Evolutionary conservation across 116 monocot species (phyloP), one percentile per base, ranked within the genome.

Genomic region (Zostera marina): DNA sequence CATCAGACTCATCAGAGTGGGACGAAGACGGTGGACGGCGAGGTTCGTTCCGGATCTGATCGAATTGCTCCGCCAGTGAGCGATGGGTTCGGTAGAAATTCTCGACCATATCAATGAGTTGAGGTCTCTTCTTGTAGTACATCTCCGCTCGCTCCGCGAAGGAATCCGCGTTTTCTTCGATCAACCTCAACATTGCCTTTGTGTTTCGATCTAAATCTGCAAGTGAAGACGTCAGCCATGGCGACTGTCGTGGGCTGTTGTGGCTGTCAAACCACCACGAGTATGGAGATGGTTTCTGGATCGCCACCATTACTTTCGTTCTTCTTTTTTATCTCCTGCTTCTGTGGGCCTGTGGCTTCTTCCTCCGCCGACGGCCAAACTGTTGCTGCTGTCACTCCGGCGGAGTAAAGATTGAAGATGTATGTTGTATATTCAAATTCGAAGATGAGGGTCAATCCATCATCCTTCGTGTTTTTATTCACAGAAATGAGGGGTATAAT

Each of bases 61-160:
- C 74, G 51, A 70, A 65, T 42, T 68, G 75, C 68, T 88, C 88
- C 12, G 77, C 88, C 39, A 88, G 53, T 6, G 75, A 80, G 26
- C 83, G 80, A 55, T 88, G 74, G 7, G 88, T 63, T 41, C 80
- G 71, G 52, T 94, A 94, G 60, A 94, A 79, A 48, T 94, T 85
- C 43, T 81, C 85, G 2, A 94, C 77, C 81, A 84, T 77, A 62
- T 64, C 67, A 40, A 88, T 68, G 0, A 94, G 79, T 59, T 85
- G 75, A 11, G 88, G 94, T 14, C 94, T 68, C 57, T 85, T 94
- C 73, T 72, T 88, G 73, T 88, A 94, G 66, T 85, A 94, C 85
- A 94, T 84, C 58, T 94, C 94, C 24, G 88, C 94, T 16, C 88
- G 74, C 53, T 84, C 70, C n/a, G 84, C 77, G 38, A 94, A 94